Base-by-base conservation (phyloP, 176 grass and related monocot species). In the Luzula sylvatica region DNA sequence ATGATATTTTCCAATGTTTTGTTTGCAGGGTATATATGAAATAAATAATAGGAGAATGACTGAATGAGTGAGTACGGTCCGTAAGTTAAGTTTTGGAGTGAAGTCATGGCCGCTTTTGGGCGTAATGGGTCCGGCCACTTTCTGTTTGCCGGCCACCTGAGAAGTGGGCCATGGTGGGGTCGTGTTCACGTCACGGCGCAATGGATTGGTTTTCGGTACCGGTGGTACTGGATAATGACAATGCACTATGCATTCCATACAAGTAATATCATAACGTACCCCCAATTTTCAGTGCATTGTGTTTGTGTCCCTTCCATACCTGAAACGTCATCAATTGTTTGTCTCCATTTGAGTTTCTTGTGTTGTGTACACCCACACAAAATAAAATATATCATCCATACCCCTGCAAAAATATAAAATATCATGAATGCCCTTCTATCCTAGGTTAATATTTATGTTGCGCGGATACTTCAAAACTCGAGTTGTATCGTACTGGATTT, bases 81-180 rank as follows among this genome's bases (percentile, higher is more conserved):
- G 27, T 68, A 68, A 44, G 19, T 30, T 12, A 46, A 45, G 13
- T 16, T 17, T 11, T 48, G 13, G 16, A 64, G 42, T 64, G 60
- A 29, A 39, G 60, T 49, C 60, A 64, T 24, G 15, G 24, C 26
- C 16, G 3, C 17, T 44, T 60, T 54, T 60, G 20, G n/a, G 42
- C 16, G 11, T 27, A 15, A 32, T 45, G 60, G 43, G 65, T 3
- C 23, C 35, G 20, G 26, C 65, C 65, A 54, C 48, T 43, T 56
- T 43, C 50, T 43, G 65, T 68, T 68, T 68, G 65, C 51, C 65
- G 42, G 65, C 65, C 65, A 69, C 51, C 65, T 69, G 65, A 69
- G 27, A 56, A 17, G 21, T 48, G 48, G 51, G 8, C 38, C 43
- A 22, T 64, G 42, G 60, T 50, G 46, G 42, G 0, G 8, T 4